Evolutionary conservation across 2,329 filamentous ascomycete species (phyloP).

Genomic region (Ceratocystiopsis brevicomis): DNA sequence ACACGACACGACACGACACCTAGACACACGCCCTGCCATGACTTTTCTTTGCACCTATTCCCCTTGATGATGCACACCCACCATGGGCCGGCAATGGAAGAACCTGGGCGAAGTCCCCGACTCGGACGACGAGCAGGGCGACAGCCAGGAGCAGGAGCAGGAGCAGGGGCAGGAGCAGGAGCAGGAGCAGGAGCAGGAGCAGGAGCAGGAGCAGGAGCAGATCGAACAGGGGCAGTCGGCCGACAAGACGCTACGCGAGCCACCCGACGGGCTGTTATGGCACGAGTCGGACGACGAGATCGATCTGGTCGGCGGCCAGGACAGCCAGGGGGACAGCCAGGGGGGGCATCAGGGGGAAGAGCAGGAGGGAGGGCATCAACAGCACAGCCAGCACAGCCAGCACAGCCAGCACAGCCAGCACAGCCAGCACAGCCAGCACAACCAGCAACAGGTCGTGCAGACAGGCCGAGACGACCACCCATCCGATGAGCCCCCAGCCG

Average conservation of each 20-base stretch:
- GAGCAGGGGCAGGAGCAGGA: no score
- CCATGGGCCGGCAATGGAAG: slow-evolving; percentile 23
- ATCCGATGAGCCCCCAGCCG: neutral
- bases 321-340: neutral
- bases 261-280: neutral
- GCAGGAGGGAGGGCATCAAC: no score
- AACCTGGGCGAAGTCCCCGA: slow-evolving; percentile 25
- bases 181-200: neutral
- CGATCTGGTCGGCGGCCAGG: slow-evolving; percentile 3
- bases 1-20: neutral
- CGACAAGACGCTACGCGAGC: neutral
- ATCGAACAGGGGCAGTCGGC: no score
- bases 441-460: no score
- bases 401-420: no score
- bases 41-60: neutral
- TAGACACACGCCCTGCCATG: no score
- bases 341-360: no score
- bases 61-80: slow-evolving; percentile 14
- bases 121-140: slow-evolving; percentile 24
- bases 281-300: slow-evolving; percentile 7
- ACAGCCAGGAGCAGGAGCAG: slow-evolving; percentile 12
- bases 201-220: no score
- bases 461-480: no score
- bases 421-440: no score
- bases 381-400: no score